A percentile compares a stretch with the other conserved stretches of the same genome.
Conservation (phyloP, 2,329 filamentous ascomycete species). For the Fusarium domesticum region DNA sequence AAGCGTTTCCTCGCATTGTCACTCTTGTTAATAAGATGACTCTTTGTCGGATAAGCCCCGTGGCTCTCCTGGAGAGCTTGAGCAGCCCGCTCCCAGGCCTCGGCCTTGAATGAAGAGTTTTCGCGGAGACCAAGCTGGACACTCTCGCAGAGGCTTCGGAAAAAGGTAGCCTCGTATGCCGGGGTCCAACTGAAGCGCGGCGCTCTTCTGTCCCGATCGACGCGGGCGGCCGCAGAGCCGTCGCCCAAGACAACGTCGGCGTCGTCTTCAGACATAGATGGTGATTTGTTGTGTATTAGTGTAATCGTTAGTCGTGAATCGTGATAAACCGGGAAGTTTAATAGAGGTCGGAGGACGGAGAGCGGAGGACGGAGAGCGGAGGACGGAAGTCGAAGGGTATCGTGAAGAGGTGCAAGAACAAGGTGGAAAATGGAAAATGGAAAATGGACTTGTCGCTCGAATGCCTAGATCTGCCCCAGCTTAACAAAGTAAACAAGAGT, state of each 20-base stretch:
- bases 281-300: not conserved
- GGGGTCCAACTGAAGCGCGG: conserved; percentile 60
- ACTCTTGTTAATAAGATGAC: conserved; percentile 61
- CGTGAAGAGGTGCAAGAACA: not conserved
- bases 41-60: conserved; percentile 56
- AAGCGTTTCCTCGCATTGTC: conserved; percentile 63
- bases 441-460: too few relatives aligned
- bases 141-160: conserved; percentile 58
- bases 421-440: too few relatives aligned
- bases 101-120: conserved; percentile 59
- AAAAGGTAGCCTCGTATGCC: conserved; percentile 58
- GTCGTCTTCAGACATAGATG: conserved; percentile 40
- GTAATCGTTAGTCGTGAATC: not conserved
- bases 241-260: conserved; percentile 36
- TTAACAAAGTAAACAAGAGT: too few relatives aligned
- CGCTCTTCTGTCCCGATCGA: conserved; percentile 41
- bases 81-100: conserved; percentile 58
- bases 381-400: too few relatives aligned
- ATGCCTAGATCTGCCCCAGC: too few relatives aligned
- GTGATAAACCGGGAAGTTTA: not conserved
- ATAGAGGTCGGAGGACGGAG: not conserved
- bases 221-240: conserved; percentile 32
- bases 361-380: too few relatives aligned
- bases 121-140: conserved; percentile 55
- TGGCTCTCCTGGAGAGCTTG: conserved; percentile 54